These are phyloP conservation scores for Paecilomyces formosus DNA, from an alignment of 2,329 filamentous ascomycete species.

Conservation along the genomic window DNA sequence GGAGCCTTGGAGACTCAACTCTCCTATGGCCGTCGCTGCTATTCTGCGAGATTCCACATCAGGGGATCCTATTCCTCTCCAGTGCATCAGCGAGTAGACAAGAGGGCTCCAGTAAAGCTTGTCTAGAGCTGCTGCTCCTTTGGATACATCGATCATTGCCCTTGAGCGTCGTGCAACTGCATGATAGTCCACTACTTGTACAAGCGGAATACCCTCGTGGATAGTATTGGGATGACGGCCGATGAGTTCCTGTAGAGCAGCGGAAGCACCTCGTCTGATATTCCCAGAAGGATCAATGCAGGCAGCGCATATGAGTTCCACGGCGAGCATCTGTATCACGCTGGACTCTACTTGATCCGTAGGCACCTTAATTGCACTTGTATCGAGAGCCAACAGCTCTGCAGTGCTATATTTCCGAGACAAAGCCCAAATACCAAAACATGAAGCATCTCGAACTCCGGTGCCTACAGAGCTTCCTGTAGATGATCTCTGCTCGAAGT, in stretches of 20 bases:
- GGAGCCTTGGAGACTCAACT: constrained; percentile 24
- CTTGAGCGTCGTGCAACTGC: constrained; percentile 79
- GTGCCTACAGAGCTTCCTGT: constrained; percentile 80
- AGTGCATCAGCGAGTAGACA: constrained; percentile 64
- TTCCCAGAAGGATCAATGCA: constrained; percentile 88
- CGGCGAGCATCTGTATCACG: constrained; percentile 70
- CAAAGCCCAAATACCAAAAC: constrained; percentile 91
- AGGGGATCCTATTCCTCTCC: constrained; percentile 79
- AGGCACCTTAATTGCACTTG: constrained; percentile 20
- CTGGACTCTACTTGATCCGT: constrained; percentile 20
- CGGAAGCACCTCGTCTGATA: constrained; percentile 84
- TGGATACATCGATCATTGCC: constrained; percentile 70
- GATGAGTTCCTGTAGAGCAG: constrained; percentile 87
- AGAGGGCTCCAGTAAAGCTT: constrained; percentile 60
- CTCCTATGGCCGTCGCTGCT: constrained; percentile 63
- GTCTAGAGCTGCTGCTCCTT: constrained; percentile 60
- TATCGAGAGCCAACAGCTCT: constrained; percentile 61
- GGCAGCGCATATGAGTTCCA: constrained; percentile 71
- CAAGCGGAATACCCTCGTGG: constrained; percentile 70
- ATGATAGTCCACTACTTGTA: constrained; percentile 90
- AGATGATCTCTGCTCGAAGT: constrained; percentile 80
- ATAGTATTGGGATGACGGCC: constrained; percentile 86
- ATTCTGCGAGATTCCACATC: constrained; percentile 67
- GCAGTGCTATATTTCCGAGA: constrained; percentile 76
- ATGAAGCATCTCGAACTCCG: constrained; percentile 89